phyloP scores from a whole-genome alignment of 1,284 basidiomycete genomes.

The Trametes versicolor region DNA sequence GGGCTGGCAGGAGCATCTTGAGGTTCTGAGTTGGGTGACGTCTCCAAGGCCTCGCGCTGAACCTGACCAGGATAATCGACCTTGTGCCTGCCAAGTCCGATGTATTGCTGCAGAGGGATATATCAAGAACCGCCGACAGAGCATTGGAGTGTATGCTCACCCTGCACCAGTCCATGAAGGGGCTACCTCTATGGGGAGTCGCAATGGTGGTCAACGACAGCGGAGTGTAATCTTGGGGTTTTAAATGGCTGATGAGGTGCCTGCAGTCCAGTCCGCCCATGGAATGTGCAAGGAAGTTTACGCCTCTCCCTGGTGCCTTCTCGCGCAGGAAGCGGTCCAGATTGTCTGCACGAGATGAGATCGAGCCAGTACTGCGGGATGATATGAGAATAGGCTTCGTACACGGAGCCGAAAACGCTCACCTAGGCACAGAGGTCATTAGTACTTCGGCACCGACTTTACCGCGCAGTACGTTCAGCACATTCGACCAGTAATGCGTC shows the following conservation, averaged over 20 bases:
- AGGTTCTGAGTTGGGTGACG: background rate
- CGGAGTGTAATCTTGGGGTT: slow-evolving; percentile 86
- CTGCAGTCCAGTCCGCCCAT: slow-evolving; percentile 98
- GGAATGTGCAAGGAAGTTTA: slow-evolving; percentile 96
- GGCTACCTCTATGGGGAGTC: slow-evolving; percentile 95
- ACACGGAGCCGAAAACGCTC: slow-evolving; percentile 43
- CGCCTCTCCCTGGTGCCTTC: slow-evolving; percentile 73
- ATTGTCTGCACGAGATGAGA: slow-evolving; percentile 83
- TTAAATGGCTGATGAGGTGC: slow-evolving; percentile 88
- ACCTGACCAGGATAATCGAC: slow-evolving; percentile 39
- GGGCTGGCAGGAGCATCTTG: slow-evolving; percentile 3
- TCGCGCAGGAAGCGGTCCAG: slow-evolving; percentile 81
- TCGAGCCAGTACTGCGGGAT: slow-evolving; percentile 84
- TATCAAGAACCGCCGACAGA: background rate
- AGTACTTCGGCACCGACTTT: slow-evolving; percentile 93
- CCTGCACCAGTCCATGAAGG: slow-evolving; percentile 99
- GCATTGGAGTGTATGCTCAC: slow-evolving; percentile 57
- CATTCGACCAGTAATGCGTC: slow-evolving; percentile 96
- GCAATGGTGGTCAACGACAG: slow-evolving; percentile 90
- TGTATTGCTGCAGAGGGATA: slow-evolving; percentile 67
- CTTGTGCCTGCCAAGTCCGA: slow-evolving; percentile 78
- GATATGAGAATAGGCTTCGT: background rate
- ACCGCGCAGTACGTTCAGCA: slow-evolving; percentile 84
- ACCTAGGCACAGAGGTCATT: slow-evolving; percentile 96
- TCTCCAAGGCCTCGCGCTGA: background rate